Percentiles rank a stretch among this genome's conserved stretches.
These are phyloP conservation scores for Dothiorella sarmentorum DNA, from an alignment of 2,329 filamentous ascomycete species.

Conservation along the genomic window DNA sequence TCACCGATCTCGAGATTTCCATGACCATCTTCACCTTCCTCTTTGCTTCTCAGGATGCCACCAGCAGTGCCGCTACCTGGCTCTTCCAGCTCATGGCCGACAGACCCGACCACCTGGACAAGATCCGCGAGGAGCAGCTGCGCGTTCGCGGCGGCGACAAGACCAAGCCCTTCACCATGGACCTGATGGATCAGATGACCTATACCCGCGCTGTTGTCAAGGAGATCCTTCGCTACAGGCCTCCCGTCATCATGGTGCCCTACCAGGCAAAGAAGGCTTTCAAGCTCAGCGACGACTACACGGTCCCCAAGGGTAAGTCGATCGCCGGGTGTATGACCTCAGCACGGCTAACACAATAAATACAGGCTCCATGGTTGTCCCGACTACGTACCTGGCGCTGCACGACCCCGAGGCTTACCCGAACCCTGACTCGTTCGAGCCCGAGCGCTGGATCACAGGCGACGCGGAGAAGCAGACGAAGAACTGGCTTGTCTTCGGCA, in stretches of 20 bases:
- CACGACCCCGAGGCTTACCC: constrained; percentile 91
- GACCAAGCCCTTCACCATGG: constrained; percentile 69
- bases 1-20: constrained; percentile 85
- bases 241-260: constrained; percentile 95
- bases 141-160: constrained; percentile 70
- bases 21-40: constrained; percentile 95
- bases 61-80: constrained; percentile 90
- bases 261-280: constrained; percentile 94
- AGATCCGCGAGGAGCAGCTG: constrained; percentile 87
- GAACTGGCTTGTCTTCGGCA: constrained; percentile 96
- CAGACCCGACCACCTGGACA: constrained; percentile 85
- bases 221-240: constrained; percentile 70
- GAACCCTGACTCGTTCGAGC: constrained; percentile 83
- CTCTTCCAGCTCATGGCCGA: constrained; percentile 92
- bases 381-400: constrained; percentile 83
- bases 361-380: constrained; percentile 83
- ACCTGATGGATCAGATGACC: constrained; percentile 80
- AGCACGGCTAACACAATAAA: constrained; percentile 24
- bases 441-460: constrained; percentile 86
- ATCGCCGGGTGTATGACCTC: not conserved
- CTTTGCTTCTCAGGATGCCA: constrained; percentile 96
- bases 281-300: constrained; percentile 82
- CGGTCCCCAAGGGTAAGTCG: constrained; percentile 74
- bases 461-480: constrained; percentile 88
- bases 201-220: constrained; percentile 90